Conservation (phyloP, 257 asterid species). For the Solanum chilense region DNA sequence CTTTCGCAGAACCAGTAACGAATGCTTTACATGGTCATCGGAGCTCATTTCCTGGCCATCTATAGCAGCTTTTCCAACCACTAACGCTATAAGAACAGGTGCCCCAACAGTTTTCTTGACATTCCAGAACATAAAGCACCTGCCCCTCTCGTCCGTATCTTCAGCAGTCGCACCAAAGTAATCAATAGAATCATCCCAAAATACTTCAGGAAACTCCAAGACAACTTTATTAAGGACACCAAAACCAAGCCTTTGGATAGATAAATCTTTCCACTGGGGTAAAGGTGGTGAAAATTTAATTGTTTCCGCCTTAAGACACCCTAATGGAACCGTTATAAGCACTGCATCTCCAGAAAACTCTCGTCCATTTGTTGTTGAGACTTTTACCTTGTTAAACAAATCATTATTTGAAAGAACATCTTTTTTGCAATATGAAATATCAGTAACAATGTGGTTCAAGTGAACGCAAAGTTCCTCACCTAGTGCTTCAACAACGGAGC, state of each 20-base stretch:
- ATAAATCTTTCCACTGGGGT: constrained; percentile 74
- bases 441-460: constrained; percentile 72
- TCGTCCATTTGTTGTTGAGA: constrained; percentile 60
- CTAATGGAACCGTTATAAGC: constrained; percentile 89
- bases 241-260: constrained; percentile 86
- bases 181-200: constrained; percentile 93
- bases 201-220: constrained; percentile 84
- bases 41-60: constrained; percentile 63
- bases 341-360: constrained; percentile 91
- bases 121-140: constrained; percentile 99
- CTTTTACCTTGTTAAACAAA: constrained; percentile 48
- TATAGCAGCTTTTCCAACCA: constrained; percentile 95
- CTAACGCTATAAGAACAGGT: constrained; percentile 91
- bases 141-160: constrained; percentile 69
- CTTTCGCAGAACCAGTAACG: constrained; percentile 76
- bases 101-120: constrained; percentile 98
- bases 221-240: constrained; percentile 96
- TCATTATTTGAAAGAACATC: constrained; percentile 21
- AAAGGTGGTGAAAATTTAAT: constrained; percentile 84
- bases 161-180: constrained; percentile 98
- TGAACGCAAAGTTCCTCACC: constrained; percentile 62
- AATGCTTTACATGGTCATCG: constrained; percentile 75
- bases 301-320: constrained; percentile 85
- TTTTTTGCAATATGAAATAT: constrained; percentile 37
- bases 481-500: constrained; percentile 82